Conservation (phyloP, 1,284 basidiomycete species). For the Malassezia pachydermatis region DNA sequence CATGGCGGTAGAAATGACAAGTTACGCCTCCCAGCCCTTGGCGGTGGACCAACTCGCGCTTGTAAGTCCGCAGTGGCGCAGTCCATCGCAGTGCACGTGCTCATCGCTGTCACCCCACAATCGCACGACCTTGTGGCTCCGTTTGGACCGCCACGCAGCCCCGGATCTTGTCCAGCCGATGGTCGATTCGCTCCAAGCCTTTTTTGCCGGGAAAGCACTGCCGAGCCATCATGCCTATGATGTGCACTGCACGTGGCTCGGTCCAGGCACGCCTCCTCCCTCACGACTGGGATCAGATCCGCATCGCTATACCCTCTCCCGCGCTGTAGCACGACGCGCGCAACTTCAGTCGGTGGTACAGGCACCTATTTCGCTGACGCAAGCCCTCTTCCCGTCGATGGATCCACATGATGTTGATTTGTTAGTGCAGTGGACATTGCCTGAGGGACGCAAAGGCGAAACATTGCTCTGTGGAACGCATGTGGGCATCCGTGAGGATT, state of each 20-base stretch:
- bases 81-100: background rate
- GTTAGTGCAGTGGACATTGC: conserved; percentile 1
- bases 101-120: background rate
- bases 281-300: background rate
- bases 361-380: too few species aligned
- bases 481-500: conserved; percentile 7
- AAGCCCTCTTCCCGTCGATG: background rate
- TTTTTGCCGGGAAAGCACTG: background rate
- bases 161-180: background rate
- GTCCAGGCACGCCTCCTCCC: too few species aligned
- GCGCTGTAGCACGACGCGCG: background rate
- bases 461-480: conserved; percentile 4
- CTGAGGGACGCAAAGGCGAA: background rate
- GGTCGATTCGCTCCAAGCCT: background rate
- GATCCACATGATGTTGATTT: conserved; percentile 10
- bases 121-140: background rate
- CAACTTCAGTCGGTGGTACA: background rate
- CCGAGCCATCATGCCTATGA: too few species aligned
- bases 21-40: background rate
- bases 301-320: background rate
- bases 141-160: background rate
- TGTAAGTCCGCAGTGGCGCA: conserved; percentile 4
- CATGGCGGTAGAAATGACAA: background rate
- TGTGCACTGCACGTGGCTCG: too few species aligned
- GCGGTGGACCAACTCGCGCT: background rate